A percentile compares a stretch with the other conserved stretches of the same genome.
phyloP scores from a whole-genome alignment of 345 rosid species.

The Murraya paniculata region DNA sequence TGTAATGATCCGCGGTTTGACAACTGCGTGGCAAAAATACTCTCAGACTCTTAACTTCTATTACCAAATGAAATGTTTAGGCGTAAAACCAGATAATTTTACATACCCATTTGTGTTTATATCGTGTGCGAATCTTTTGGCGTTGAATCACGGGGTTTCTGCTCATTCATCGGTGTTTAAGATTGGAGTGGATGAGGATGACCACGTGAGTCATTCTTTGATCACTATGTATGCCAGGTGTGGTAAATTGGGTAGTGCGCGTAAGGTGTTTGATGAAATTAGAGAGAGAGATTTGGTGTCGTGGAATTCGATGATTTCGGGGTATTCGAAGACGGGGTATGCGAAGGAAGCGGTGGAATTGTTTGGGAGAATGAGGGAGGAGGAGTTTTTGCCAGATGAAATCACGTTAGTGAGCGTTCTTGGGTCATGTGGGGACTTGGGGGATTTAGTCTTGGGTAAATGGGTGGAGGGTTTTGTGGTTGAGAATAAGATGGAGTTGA shows the following conservation, averaged over 20 bases:
- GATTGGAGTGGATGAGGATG: conserved; percentile 53
- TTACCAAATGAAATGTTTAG: conserved; percentile 51
- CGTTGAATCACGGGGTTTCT: conserved; percentile 40
- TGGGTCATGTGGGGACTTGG: conserved; percentile 66
- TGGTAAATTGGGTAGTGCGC: conserved; percentile 34
- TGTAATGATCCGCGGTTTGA: conserved; percentile 71
- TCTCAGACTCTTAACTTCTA: conserved; percentile 42
- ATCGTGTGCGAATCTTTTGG: conserved; percentile 55
- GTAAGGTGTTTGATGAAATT: conserved; percentile 78
- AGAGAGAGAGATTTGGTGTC: conserved; percentile 57
- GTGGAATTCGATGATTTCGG: conserved; percentile 93
- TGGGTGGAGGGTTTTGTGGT: conserved; percentile 50
- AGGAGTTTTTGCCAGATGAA: conserved; percentile 65
- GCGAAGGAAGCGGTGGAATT: conserved; percentile 56
- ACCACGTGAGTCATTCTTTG: conserved; percentile 63
- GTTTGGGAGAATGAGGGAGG: conserved; percentile 60
- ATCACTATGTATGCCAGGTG: conserved; percentile 59
- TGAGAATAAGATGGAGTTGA: conserved; percentile 44
- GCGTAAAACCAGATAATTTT: conserved; percentile 61
- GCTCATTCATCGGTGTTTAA: conserved; percentile 60
- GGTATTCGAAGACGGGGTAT: conserved; percentile 65
- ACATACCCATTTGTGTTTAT: conserved; percentile 74
- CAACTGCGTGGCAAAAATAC: conserved; percentile 54
- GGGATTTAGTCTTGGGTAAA: conserved; percentile 66
- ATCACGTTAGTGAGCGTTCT: conserved; percentile 79